Evolutionary conservation across 2,329 filamentous ascomycete species (phyloP).

Genomic region (Graphilbum fragrans): DNA sequence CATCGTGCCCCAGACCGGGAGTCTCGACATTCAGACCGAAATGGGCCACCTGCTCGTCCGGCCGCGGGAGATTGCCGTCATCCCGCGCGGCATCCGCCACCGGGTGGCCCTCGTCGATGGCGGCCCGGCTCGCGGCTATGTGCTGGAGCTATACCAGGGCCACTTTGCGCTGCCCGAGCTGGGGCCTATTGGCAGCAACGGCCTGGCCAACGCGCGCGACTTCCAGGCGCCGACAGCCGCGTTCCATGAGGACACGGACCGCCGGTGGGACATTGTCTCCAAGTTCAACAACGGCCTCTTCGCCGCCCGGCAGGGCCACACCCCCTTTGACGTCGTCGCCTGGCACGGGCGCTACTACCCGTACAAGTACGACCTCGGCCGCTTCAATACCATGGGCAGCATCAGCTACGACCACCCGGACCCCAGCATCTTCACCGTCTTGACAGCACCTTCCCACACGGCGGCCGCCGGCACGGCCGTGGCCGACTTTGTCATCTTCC

Average conservation of each 20-base stretch:
- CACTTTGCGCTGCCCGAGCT: constrained; percentile 61
- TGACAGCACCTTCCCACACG: constrained; percentile 44
- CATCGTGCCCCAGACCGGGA: constrained; percentile 63
- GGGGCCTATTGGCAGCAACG: constrained; percentile 60
- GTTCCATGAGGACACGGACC: constrained; percentile 46
- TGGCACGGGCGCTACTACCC: constrained; percentile 74
- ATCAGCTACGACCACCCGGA: constrained; percentile 69
- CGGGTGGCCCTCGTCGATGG: constrained; percentile 49
- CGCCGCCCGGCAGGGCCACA: constrained; percentile 48
- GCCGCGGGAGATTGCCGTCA: constrained; percentile 64
- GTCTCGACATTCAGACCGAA: constrained; percentile 65
- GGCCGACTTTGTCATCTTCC: constrained; percentile 62
- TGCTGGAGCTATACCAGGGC: constrained; percentile 59
- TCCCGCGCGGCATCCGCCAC: constrained; percentile 63
- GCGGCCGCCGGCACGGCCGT: constrained; percentile 43
- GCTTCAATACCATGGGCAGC: constrained; percentile 62
- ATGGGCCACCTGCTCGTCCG: constrained; percentile 60
- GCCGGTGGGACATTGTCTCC: constrained; percentile 36
- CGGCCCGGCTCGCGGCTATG: constrained; percentile 52
- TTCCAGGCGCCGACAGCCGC: constrained; percentile 60
- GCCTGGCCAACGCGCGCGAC: constrained; percentile 60
- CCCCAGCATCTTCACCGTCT: constrained; percentile 63
- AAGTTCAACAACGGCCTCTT: constrained; percentile 62
- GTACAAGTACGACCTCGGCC: constrained; percentile 69
- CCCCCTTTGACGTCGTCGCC: constrained; percentile 65